Evolutionary conservation across 805 yeast genomes (phyloP).

Genomic region (Naumovozyma baii): DNA sequence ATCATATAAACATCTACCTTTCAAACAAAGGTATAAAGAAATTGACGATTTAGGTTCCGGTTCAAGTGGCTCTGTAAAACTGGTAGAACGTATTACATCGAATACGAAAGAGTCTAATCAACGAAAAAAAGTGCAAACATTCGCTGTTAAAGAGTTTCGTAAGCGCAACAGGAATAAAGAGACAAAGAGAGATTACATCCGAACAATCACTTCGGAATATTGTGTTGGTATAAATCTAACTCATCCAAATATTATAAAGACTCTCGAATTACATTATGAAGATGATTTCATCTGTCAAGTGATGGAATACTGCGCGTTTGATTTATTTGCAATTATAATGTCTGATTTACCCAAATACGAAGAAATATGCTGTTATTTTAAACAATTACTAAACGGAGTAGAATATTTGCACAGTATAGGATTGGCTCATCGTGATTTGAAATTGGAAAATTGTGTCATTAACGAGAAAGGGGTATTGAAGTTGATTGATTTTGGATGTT

Average conservation of each 20-base stretch:
- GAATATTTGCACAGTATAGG: constrained; percentile 74
- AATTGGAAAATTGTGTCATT: constrained; percentile 83
- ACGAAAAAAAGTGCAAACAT: too few species aligned
- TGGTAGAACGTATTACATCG: constrained; percentile 63
- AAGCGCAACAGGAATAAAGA: constrained; percentile 58
- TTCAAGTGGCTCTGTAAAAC: constrained; percentile 83
- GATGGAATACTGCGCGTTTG: constrained; percentile 89
- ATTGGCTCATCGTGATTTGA: constrained; percentile 79
- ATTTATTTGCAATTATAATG: constrained; percentile 89
- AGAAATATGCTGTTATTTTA: constrained; percentile 82
- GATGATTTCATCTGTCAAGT: constrained; percentile 77
- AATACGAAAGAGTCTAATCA: too few species aligned
- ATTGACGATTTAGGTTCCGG: constrained; percentile 89
- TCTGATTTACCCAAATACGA: constrained; percentile 70
- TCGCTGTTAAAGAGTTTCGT: constrained; percentile 87
- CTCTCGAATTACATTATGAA: constrained; percentile 83
- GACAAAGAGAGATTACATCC: constrained; percentile 72
- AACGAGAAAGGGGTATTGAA: constrained; percentile 72
- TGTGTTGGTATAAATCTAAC: constrained; percentile 85
- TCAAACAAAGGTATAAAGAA: constrained; percentile 66
- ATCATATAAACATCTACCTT: constrained; percentile 32
- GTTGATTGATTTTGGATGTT: constrained; percentile 83
- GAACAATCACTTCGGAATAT: constrained; percentile 86
- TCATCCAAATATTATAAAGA: constrained; percentile 82
- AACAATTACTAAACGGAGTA: constrained; percentile 62